Evolutionary conservation across 1,139 yeast genomes (phyloP).

Genomic region (Zygoascus hellenicus): DNA sequence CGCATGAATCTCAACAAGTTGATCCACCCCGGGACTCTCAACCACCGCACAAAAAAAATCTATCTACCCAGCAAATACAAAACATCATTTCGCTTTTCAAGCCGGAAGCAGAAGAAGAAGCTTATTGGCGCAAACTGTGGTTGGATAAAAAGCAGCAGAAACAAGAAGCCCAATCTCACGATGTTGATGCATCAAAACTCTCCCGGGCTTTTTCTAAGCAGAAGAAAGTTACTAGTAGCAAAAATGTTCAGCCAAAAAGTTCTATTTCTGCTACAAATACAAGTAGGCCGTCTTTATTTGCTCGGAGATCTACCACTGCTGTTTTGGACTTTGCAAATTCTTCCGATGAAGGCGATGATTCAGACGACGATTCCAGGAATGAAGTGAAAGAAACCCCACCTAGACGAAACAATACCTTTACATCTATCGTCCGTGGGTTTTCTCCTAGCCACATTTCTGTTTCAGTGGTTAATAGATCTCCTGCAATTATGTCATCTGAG

Average conservation of each 20-base stretch:
- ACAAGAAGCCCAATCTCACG: neutral
- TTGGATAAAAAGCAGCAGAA: constrained; percentile 10
- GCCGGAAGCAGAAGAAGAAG: constrained; percentile 16
- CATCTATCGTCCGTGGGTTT: constrained; percentile 44
- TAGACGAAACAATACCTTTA: constrained; percentile 31
- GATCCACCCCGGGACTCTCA: neutral
- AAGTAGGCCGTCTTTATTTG: constrained; percentile 4
- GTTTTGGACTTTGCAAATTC: constrained; percentile 12
- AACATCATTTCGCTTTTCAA: constrained; percentile 21
- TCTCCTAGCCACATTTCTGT: constrained; percentile 39
- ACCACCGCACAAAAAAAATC: constrained; percentile 4
- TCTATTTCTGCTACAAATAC: neutral
- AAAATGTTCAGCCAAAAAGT: neutral
- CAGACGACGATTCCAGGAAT: constrained; percentile 16
- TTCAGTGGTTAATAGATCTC: constrained; percentile 23
- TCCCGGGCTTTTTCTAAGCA: neutral
- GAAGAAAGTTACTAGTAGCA: neutral
- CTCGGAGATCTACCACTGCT: constrained; percentile 4
- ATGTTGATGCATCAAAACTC: neutral
- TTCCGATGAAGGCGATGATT: constrained; percentile 19
- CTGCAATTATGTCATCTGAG: neutral
- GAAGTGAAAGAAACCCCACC: constrained; percentile 11
- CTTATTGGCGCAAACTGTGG: constrained; percentile 15
- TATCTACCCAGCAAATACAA: constrained; percentile 24
- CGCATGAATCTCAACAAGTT: neutral